Conservation (phyloP, 2,329 filamentous ascomycete genomes). For the Colletotrichum truncatum region DNA sequence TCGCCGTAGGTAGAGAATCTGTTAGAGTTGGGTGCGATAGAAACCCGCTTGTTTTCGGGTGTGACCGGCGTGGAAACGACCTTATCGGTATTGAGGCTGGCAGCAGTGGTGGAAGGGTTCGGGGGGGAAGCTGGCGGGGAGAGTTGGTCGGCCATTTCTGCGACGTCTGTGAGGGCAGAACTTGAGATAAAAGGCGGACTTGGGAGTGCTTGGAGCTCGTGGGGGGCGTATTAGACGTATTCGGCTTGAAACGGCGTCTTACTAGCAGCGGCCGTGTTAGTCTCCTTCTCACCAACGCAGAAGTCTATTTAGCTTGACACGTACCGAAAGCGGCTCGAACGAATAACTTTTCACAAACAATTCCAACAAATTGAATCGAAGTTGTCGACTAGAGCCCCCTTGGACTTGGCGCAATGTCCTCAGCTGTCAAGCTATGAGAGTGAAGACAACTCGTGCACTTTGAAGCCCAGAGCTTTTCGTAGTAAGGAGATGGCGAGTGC, state of each 20-base stretch:
- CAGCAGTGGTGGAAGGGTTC: slow-evolving; percentile 1
- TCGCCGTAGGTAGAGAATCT: slow-evolving; percentile 44
- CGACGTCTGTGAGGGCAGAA: slow-evolving; percentile 9
- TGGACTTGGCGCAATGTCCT: slow-evolving; percentile 20
- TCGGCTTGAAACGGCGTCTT: slow-evolving; percentile 13
- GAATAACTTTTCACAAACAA: neutral
- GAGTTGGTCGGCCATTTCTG: slow-evolving; percentile 21
- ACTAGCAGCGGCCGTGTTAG: slow-evolving; percentile 26
- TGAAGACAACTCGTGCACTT: slow-evolving; percentile 16
- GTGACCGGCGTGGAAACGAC: slow-evolving; percentile 1
- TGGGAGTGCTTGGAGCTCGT: slow-evolving; percentile 13
- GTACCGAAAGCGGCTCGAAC: neutral
- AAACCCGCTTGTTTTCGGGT: slow-evolving; percentile 21
- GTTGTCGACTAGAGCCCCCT: slow-evolving; percentile 11
- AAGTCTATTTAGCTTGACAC: slow-evolving; percentile 16
- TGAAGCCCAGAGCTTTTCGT: neutral
- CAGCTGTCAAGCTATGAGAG: slow-evolving; percentile 19
- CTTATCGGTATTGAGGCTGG: slow-evolving; percentile 10
- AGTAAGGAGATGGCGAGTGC: neutral
- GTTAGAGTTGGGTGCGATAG: neutral
- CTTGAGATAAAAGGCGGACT: slow-evolving; percentile 17
- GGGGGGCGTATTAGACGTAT: slow-evolving; percentile 9
- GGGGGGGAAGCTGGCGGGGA: slow-evolving; percentile 24
- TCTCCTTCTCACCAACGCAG: slow-evolving; percentile 3
- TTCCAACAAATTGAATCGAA: neutral